A percentile compares a stretch with the other conserved stretches of the same genome.
These are phyloP conservation scores for Fusarium penzigii DNA, from an alignment of 2,329 filamentous ascomycete genomes.

Conservation along the genomic window DNA sequence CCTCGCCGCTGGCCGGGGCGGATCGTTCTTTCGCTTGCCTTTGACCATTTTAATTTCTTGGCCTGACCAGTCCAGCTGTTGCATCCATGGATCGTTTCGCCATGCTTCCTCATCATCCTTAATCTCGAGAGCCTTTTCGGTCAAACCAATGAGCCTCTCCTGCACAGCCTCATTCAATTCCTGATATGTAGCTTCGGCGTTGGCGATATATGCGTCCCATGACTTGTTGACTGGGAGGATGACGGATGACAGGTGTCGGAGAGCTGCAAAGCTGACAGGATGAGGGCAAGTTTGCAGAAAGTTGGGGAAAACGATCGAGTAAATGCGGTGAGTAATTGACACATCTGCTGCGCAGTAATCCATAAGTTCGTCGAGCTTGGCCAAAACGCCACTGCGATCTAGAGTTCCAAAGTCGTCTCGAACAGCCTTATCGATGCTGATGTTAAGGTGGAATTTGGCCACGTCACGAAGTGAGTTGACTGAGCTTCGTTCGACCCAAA, in stretches of 20 bases:
- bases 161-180: conserved; percentile 75
- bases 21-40: conserved; percentile 82
- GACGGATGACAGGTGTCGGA: conserved; percentile 89
- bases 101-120: conserved; percentile 71
- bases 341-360: conserved; percentile 97
- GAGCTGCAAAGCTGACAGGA: conserved; percentile 92
- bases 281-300: conserved; percentile 92
- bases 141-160: conserved; percentile 70
- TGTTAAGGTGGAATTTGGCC: conserved; percentile 91
- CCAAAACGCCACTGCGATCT: conserved; percentile 68
- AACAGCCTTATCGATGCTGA: conserved; percentile 86
- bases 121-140: conserved; percentile 74
- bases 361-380: conserved; percentile 77
- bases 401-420: conserved; percentile 86
- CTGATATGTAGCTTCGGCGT: conserved; percentile 83
- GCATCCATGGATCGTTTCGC: conserved; percentile 82
- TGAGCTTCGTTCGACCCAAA: conserved; percentile 94
- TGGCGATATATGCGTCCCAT: conserved; percentile 83
- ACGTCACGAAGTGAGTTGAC: conserved; percentile 95
- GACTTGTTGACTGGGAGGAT: conserved; percentile 87
- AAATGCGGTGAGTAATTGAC: conserved; percentile 89
- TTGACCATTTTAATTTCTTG: conserved; percentile 92
- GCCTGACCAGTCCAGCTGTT: conserved; percentile 92
- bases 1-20: conserved; percentile 71
- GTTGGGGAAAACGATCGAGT: conserved; percentile 86